These are phyloP conservation scores for Neotropicomus parvogracilis DNA, from an alignment of 1,284 basidiomycete genomes.

Conservation along the genomic window DNA sequence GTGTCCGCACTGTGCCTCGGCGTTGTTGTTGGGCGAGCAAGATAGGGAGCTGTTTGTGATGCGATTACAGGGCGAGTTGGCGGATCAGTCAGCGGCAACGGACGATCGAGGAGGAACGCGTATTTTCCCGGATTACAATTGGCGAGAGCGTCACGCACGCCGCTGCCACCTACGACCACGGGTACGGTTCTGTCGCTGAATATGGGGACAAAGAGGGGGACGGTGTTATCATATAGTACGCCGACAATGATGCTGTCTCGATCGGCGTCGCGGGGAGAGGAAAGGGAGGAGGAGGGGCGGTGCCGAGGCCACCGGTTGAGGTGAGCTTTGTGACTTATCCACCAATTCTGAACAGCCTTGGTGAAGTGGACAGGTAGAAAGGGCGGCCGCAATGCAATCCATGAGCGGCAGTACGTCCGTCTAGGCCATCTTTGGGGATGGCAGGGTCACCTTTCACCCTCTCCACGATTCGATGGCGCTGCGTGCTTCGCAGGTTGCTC, in stretches of 20 bases:
- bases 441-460: no score
- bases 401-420: no score
- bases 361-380: slow-evolving; percentile 40
- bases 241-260: slow-evolving; percentile 31
- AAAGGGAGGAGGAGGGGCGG: slow-evolving; percentile 38
- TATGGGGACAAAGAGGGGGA: slow-evolving; percentile 48
- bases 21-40: slow-evolving; percentile 39
- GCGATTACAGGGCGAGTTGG: slow-evolving; percentile 44
- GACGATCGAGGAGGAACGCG: slow-evolving; percentile 44
- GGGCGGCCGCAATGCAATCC: no score
- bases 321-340: slow-evolving; percentile 33
- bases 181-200: slow-evolving; percentile 63
- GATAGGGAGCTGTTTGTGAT: slow-evolving; percentile 38
- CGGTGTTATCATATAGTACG: slow-evolving; percentile 47
- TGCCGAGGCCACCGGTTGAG: slow-evolving; percentile 42
- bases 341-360: slow-evolving; percentile 42
- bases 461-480: no score
- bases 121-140: slow-evolving; percentile 34
- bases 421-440: no score
- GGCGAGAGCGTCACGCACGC: slow-evolving; percentile 18
- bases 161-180: slow-evolving; percentile 38
- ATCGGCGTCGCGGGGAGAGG: slow-evolving; percentile 36
- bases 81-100: slow-evolving; percentile 43
- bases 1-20: slow-evolving; percentile 53
- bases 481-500: no score